A percentile compares a stretch with the other conserved stretches of the same genome.
These are phyloP conservation scores for Delitschia confertaspora DNA, from an alignment of 495 filamentous ascomycete genomes.

Conservation along the genomic window DNA sequence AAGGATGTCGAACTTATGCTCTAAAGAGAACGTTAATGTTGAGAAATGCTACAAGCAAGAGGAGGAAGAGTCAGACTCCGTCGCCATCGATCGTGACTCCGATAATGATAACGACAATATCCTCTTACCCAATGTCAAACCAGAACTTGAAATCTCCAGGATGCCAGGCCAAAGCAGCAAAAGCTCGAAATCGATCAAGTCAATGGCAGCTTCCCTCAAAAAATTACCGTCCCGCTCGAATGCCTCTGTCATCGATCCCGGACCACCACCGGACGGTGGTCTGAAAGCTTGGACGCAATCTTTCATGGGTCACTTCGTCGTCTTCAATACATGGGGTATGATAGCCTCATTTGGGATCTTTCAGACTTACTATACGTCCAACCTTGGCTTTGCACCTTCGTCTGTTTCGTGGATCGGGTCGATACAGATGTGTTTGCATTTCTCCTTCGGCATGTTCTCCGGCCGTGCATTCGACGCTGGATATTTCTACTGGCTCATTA, in stretches of 20 bases:
- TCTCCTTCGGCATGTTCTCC: slow-evolving; percentile 45
- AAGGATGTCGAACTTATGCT: too few relatives aligned
- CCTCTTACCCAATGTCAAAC: background rate
- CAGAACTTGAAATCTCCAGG: too few relatives aligned
- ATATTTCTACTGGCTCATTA: slow-evolving; percentile 50
- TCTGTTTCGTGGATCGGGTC: slow-evolving; percentile 55
- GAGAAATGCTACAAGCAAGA: too few relatives aligned
- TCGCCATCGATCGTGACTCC: too few relatives aligned
- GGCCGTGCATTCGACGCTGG: slow-evolving; percentile 53
- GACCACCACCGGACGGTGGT: slow-evolving; percentile 56
- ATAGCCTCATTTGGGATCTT: slow-evolving; percentile 73
- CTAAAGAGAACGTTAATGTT: too few relatives aligned
- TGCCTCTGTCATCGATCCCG: slow-evolving; percentile 37
- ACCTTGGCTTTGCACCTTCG: slow-evolving; percentile 36
- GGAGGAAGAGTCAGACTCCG: too few relatives aligned
- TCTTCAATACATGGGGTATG: slow-evolving; percentile 70
- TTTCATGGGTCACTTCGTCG: slow-evolving; percentile 54
- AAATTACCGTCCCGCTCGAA: slow-evolving; percentile 15
- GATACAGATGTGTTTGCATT: slow-evolving; percentile 46
- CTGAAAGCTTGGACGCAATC: slow-evolving; percentile 59
- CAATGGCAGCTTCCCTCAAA: slow-evolving; percentile 8
- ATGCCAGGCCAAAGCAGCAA: too few relatives aligned
- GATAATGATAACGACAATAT: too few relatives aligned
- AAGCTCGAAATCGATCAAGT: too few relatives aligned
- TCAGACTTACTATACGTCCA: slow-evolving; percentile 63